Conservation (phyloP, 2,329 filamentous ascomycete species). For the Basipetospora sp. region DNA sequence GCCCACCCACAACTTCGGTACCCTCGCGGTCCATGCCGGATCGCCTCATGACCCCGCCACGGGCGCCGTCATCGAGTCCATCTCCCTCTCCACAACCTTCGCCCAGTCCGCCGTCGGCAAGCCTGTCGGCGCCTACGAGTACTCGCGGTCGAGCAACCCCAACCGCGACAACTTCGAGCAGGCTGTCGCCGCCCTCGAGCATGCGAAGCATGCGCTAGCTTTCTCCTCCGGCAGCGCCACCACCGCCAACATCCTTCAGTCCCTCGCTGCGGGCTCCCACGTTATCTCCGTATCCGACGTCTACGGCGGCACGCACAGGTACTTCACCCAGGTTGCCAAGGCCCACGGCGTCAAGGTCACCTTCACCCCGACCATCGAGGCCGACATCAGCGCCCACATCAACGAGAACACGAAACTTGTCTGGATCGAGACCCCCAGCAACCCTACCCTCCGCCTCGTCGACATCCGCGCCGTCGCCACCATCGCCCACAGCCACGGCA, state of each 20-base stretch:
- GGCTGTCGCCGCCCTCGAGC: conserved; percentile 80
- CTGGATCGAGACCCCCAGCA: conserved; percentile 93
- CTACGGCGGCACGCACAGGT: conserved; percentile 93
- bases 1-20: conserved; percentile 72
- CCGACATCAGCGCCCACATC: conserved; percentile 74
- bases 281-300: conserved; percentile 94
- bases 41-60: conserved; percentile 79
- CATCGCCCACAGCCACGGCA: conserved; percentile 72
- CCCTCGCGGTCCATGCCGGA: conserved; percentile 86
- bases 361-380: conserved; percentile 83
- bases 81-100: conserved; percentile 92
- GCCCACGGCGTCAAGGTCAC: conserved; percentile 90
- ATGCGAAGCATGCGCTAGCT: conserved; percentile 81
- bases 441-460: conserved; percentile 83
- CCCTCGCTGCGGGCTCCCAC: conserved; percentile 77
- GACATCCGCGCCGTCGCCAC: conserved; percentile 78
- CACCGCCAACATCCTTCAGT: conserved; percentile 85
- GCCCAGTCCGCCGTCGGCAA: conserved; percentile 79
- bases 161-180: conserved; percentile 91
- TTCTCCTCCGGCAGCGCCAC: conserved; percentile 90
- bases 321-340: conserved; percentile 94
- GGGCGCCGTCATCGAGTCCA: conserved; percentile 88
- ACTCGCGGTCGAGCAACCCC: conserved; percentile 83
- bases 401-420: conserved; percentile 79
- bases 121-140: conserved; percentile 81